phyloP scores from a whole-genome alignment of 2,329 filamentous ascomycete genomes.

The Alternaria consortialis region DNA sequence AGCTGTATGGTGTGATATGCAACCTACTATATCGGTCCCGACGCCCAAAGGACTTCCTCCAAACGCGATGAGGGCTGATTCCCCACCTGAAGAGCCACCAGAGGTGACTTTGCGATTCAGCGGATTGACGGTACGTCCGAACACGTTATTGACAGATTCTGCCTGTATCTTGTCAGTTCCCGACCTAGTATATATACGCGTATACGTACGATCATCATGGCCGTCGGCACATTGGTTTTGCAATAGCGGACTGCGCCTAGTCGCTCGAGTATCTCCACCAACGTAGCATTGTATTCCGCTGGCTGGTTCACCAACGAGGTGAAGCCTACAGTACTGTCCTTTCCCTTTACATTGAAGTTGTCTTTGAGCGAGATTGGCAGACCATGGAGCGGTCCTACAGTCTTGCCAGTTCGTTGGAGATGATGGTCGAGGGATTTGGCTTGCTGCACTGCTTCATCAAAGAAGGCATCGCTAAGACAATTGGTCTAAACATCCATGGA shows the following conservation, averaged over 20 bases:
- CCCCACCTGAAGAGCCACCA: conserved; percentile 73
- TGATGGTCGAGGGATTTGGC: conserved; percentile 64
- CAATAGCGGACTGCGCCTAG: conserved; percentile 73
- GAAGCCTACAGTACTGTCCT: conserved; percentile 71
- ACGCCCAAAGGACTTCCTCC: conserved; percentile 68
- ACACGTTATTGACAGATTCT: conserved; percentile 71
- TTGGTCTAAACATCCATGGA: conserved; percentile 58
- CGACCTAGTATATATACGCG: not conserved
- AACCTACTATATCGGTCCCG: conserved; percentile 67
- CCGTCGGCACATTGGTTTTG: conserved; percentile 75
- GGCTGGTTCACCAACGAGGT: conserved; percentile 68
- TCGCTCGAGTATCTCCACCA: conserved; percentile 66
- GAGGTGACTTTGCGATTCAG: conserved; percentile 66
- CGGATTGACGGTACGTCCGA: conserved; percentile 71
- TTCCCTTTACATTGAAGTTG: conserved; percentile 70
- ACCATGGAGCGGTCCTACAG: conserved; percentile 72
- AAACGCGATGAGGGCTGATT: conserved; percentile 69
- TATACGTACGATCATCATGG: conserved; percentile 68
- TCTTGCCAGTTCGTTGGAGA: conserved; percentile 55
- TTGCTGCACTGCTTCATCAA: conserved; percentile 61
- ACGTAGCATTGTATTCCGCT: conserved; percentile 62
- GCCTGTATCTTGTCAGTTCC: conserved; percentile 45
- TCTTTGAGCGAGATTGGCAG: conserved; percentile 74
- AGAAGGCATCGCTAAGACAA: conserved; percentile 67
- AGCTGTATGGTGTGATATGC: not conserved